These are phyloP conservation scores for Candida yuanshanica DNA, from an alignment of 805 yeast species.

Conservation along the genomic window DNA sequence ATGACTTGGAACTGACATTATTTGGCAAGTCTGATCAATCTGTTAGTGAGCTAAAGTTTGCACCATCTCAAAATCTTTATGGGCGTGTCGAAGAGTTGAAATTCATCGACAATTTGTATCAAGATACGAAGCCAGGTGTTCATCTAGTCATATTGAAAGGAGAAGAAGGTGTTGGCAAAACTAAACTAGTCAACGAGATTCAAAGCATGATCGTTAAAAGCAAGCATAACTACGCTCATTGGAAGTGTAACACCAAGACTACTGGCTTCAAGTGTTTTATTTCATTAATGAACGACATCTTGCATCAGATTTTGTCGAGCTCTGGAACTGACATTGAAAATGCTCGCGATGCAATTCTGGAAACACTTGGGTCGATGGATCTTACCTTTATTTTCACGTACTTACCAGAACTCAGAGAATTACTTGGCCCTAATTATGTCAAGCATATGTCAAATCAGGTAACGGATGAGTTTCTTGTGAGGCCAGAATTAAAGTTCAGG, in stretches of 20 bases:
- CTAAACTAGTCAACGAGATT: constrained; percentile 35
- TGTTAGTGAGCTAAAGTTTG: constrained; percentile 9
- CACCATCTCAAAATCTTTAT: constrained; percentile 23
- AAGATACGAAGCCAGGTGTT: constrained; percentile 17
- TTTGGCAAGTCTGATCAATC: constrained; percentile 1
- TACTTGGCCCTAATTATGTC: constrained; percentile 38
- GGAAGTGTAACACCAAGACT: constrained; percentile 26
- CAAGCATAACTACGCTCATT: constrained; percentile 24
- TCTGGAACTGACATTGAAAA: constrained; percentile 29
- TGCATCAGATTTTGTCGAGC: constrained; percentile 37
- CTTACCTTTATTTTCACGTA: constrained; percentile 33
- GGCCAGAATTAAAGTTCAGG: constrained; percentile 35
- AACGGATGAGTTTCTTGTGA: constrained; percentile 19
- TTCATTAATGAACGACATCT: constrained; percentile 32
- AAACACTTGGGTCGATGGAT: constrained; percentile 34
- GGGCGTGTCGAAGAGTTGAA: constrained; percentile 26
- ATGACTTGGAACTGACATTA: constrained; percentile 27
- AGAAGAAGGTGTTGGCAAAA: constrained; percentile 41
- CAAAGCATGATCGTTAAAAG: constrained; percentile 29
- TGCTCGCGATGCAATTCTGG: constrained; percentile 37
- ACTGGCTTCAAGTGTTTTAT: constrained; percentile 33
- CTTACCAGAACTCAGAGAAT: constrained; percentile 39
- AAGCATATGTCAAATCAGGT: constrained; percentile 20
- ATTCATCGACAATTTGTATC: constrained; percentile 19
- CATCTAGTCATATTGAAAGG: constrained; percentile 34